Percentiles rank a stretch among this genome's conserved stretches.
These are phyloP conservation scores for Didymella lethalis DNA, from an alignment of 2,329 filamentous ascomycete genomes.

Conservation along the genomic window DNA sequence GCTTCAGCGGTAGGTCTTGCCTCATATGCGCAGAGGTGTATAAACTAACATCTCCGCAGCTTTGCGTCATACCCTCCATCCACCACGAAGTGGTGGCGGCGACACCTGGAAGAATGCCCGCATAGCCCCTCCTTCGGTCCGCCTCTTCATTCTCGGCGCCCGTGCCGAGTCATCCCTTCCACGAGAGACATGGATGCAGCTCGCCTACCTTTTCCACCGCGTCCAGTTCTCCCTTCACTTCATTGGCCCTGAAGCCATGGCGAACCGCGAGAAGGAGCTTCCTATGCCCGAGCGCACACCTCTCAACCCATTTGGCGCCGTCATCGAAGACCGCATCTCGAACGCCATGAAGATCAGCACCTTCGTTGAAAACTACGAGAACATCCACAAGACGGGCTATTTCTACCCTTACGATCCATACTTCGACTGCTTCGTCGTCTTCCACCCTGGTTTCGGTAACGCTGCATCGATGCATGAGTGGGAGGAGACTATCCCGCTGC, in stretches of 20 bases:
- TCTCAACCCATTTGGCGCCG: constrained; percentile 88
- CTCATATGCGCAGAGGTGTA: not conserved
- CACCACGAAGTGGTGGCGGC: constrained; percentile 79
- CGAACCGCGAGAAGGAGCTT: constrained; percentile 90
- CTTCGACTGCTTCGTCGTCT: constrained; percentile 96
- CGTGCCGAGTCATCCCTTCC: constrained; percentile 97
- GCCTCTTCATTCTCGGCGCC: constrained; percentile 91
- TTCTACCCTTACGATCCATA: constrained; percentile 97
- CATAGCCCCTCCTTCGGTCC: constrained; percentile 84
- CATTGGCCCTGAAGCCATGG: constrained; percentile 95
- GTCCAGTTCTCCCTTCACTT: constrained; percentile 91
- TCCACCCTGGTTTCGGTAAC: constrained; percentile 95
- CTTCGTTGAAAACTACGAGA: constrained; percentile 98
- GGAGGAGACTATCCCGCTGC: constrained; percentile 85
- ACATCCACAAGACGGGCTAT: constrained; percentile 85
- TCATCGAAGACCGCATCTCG: constrained; percentile 89
- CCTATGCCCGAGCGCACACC: constrained; percentile 86
- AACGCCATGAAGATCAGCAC: constrained; percentile 95
- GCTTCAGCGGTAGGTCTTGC: constrained; percentile 78
- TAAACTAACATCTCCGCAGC: constrained; percentile 60
- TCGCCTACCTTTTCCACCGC: constrained; percentile 93
- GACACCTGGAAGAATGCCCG: constrained; percentile 78
- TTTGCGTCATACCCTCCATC: constrained; percentile 91
- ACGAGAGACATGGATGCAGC: constrained; percentile 90
- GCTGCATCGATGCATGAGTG: constrained; percentile 93